Base-by-base conservation (phyloP, 768 basidiomycete species). In the Tylopilus felleus region DNA sequence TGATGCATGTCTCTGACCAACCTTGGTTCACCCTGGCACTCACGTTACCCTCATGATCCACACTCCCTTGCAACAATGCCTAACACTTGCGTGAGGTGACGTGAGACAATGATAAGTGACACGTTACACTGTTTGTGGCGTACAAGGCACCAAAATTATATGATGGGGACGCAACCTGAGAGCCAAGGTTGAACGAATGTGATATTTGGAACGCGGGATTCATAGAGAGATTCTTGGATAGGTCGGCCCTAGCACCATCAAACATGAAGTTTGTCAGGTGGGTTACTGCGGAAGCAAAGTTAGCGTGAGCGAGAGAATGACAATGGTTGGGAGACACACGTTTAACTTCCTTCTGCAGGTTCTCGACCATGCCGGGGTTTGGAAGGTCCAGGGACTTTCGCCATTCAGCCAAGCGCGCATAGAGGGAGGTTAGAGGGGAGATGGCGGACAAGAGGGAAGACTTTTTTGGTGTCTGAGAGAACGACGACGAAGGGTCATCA, bases 201-300 rank as follows among this genome's bases (percentile, higher is more conserved):
- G 94, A 95, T 63, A 98, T 89, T 77, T 98, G 96, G 82, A 98
- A 98, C 47, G 90, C 84, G n/a, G 97, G 97, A 71, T 84, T 91
- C 71, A 88, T 80, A 27, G 93, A 96, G 62, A 98, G 78, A 62
- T 82, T 87, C 76, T 98, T 99, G 45, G 91, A 88, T 63, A 98
- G 78, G 77, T 99, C 97, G 29, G 96, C 97, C 62, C 95, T 81
- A 25, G 90, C 97, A 60, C 97, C 97, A 77, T 99, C 97, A 71
- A 98, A 98, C 67, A 93, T 84, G 75, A 88, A 96, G 77, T 96
- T 97, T 42, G 87, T 89, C 47, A 98, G 74, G 65, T 93, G 93
- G 13, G 93, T 96, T 50, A 83, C 95, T 98, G 71, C 2, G 28
- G 31, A 29, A 36, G 16, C 46, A 40, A 49, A 23, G 47, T 51